These are phyloP conservation scores for Ganoderma lingzhi DNA, from an alignment of 1,284 basidiomycete species.

Conservation along the genomic window DNA sequence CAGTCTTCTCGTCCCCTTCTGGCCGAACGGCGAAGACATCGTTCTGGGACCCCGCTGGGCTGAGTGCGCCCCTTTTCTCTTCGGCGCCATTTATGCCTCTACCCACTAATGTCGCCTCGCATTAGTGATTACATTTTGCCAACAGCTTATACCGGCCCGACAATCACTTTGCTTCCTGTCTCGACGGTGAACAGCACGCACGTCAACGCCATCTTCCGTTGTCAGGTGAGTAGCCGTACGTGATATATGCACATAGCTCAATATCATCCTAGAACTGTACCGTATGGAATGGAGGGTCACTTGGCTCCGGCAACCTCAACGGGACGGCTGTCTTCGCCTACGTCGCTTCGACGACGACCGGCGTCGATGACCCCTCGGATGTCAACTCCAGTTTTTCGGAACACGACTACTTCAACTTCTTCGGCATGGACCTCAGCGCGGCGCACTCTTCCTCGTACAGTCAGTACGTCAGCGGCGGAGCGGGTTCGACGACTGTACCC, in stretches of 20 bases:
- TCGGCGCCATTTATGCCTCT: background rate
- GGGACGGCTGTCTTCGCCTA: slow-evolving; percentile 40
- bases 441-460: slow-evolving; percentile 38
- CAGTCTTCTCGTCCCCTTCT: slow-evolving; percentile 41
- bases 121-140: slow-evolving; percentile 40
- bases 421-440: slow-evolving; percentile 37
- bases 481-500: slow-evolving; percentile 21
- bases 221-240: slow-evolving; percentile 34
- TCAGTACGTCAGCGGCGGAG: slow-evolving; percentile 34
- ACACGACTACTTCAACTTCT: slow-evolving; percentile 42
- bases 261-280: slow-evolving; percentile 38
- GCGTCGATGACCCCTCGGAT: slow-evolving; percentile 37
- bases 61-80: slow-evolving; percentile 28
- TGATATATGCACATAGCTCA: background rate
- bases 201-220: slow-evolving; percentile 42
- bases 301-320: slow-evolving; percentile 38
- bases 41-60: slow-evolving; percentile 41
- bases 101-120: background rate
- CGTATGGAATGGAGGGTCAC: slow-evolving; percentile 38
- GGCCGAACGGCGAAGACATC: slow-evolving; percentile 37
- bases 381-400: slow-evolving; percentile 39
- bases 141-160: slow-evolving; percentile 36
- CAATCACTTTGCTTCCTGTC: slow-evolving; percentile 37
- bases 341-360: slow-evolving; percentile 36
- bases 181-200: slow-evolving; percentile 42